These are phyloP conservation scores for Alternaria solani DNA, from an alignment of 2,329 filamentous ascomycete species.

Conservation along the genomic window DNA sequence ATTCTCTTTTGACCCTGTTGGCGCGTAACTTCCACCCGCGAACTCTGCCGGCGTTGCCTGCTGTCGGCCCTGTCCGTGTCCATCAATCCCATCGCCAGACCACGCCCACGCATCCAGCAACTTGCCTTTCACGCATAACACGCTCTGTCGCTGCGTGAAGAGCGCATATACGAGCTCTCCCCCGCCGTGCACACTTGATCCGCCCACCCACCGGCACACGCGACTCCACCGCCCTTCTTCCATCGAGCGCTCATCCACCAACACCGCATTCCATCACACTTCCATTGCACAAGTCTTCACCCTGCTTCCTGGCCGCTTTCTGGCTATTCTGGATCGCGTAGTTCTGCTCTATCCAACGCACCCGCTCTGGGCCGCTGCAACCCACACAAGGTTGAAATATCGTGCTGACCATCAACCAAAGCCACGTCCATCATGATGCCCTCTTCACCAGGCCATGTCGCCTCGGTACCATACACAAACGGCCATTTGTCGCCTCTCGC, in stretches of 20 bases:
- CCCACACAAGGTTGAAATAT: slow-evolving; percentile 44
- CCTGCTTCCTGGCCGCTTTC: slow-evolving; percentile 40
- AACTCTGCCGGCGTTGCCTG: slow-evolving; percentile 28
- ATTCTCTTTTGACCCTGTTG: slow-evolving; percentile 45
- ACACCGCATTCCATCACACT: slow-evolving; percentile 51
- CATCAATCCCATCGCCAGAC: slow-evolving; percentile 46
- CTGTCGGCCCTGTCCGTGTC: slow-evolving; percentile 41
- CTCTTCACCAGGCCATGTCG: slow-evolving; percentile 69
- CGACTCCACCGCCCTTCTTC: slow-evolving; percentile 33
- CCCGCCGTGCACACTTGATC: slow-evolving; percentile 21
- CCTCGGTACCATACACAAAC: slow-evolving; percentile 71
- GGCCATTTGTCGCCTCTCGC: slow-evolving; percentile 68
- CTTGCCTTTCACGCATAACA: slow-evolving; percentile 25
- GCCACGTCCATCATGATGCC: slow-evolving; percentile 70
- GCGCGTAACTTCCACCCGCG: slow-evolving; percentile 25
- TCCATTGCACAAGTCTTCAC: slow-evolving; percentile 40
- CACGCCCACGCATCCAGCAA: slow-evolving; percentile 42
- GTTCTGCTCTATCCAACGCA: slow-evolving; percentile 46
- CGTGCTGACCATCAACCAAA: slow-evolving; percentile 56
- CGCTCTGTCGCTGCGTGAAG: slow-evolving; percentile 20
- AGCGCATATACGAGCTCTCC: slow-evolving; percentile 24
- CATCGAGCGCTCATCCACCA: slow-evolving; percentile 45
- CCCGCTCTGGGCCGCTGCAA: slow-evolving; percentile 44
- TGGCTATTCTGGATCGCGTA: slow-evolving; percentile 56
- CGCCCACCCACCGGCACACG: slow-evolving; percentile 31